Conservation (phyloP, 1,284 basidiomycete genomes). For the Coniferiporia weirii region DNA sequence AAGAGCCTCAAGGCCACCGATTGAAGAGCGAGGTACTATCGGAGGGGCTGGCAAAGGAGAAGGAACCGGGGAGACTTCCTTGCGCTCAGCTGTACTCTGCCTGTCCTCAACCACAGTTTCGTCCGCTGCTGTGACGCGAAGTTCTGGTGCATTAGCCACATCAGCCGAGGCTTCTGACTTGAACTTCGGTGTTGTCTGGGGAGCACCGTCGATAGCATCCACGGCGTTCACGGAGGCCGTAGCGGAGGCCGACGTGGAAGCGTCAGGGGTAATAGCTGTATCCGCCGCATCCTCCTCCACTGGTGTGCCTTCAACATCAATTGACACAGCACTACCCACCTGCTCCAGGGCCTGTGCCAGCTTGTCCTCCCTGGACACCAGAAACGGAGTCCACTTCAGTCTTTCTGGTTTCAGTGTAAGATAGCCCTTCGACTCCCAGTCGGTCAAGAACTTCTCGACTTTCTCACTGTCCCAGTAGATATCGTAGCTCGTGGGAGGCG, state of each 20-base stretch:
- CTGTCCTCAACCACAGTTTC: background rate
- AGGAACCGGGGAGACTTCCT: background rate
- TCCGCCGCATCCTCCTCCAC: background rate
- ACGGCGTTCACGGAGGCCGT: slow-evolving; percentile 3
- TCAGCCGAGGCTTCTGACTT: background rate
- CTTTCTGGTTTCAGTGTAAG: slow-evolving; percentile 77
- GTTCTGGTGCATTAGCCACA: too few relatives aligned
- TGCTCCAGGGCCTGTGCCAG: slow-evolving; percentile 25
- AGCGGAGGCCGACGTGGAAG: slow-evolving; percentile 1
- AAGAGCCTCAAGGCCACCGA: slow-evolving; percentile 6
- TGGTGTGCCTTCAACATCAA: slow-evolving; percentile 21
- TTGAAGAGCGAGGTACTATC: background rate
- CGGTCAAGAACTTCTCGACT: slow-evolving; percentile 61
- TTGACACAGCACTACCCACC: slow-evolving; percentile 20
- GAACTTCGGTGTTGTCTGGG: background rate
- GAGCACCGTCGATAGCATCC: background rate
- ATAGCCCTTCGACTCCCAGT: slow-evolving; percentile 80
- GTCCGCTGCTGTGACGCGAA: background rate
- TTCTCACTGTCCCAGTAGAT: slow-evolving; percentile 72
- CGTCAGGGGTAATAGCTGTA: background rate
- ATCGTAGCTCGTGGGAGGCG: slow-evolving; percentile 70
- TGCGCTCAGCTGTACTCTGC: slow-evolving; percentile 1
- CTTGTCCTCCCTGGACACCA: slow-evolving; percentile 55
- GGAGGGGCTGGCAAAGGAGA: slow-evolving; percentile 6
- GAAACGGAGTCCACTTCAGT: slow-evolving; percentile 94